Base-by-base conservation (phyloP, 208 protist genomes). In the Trypanosoma lewisi region DNA sequence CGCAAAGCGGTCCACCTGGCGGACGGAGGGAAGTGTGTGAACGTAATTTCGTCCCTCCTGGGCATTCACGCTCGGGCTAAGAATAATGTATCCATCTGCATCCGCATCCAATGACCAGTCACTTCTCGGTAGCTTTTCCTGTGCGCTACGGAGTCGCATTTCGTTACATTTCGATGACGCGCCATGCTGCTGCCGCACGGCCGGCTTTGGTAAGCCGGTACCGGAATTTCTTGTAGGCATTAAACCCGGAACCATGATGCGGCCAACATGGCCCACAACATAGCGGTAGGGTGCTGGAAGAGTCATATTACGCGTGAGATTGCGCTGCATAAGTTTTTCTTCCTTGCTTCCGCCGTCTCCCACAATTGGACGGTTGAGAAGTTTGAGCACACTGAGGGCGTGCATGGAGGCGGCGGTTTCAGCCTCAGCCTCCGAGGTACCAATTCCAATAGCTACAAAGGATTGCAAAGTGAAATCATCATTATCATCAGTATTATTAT, bases 361-460 rank as follows among this genome's bases (percentile, higher is more conserved):
- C 58, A 48, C 6, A 57, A 50, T 2, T 47, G 63, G 66, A 17
- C 75, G 75, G 55, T 86, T 75, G 23, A 91, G 62, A n/a, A 68
- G 28, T 1, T 64, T 48, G 27, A 95, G 68, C 5, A 77, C 73
- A 30, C 63, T 63, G 34, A 93, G 57, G 21, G 87, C 90, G 64
- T 96, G 87, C 74, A 89, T 84, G 1, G 86, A 75, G 21, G 90
- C 87, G 5, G 83, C 77, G 14, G 73, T 59, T 67, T 92, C 73
- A 8, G 87, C 85, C 27, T 77, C 73, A 11, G 67, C 56, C 19
- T 41, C 34, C n/a, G 77, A 80, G 34, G 72, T 70, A 4, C 73
- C 74, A 39, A 93, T 78, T 31, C 90, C 90, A 23, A 96, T 82
- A 9, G 87, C 87, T 31, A 93, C 80, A 79, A 96, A 89, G 6